Conservation (phyloP, 2,329 filamentous ascomycete species). For the Fusarium goolgardi region DNA sequence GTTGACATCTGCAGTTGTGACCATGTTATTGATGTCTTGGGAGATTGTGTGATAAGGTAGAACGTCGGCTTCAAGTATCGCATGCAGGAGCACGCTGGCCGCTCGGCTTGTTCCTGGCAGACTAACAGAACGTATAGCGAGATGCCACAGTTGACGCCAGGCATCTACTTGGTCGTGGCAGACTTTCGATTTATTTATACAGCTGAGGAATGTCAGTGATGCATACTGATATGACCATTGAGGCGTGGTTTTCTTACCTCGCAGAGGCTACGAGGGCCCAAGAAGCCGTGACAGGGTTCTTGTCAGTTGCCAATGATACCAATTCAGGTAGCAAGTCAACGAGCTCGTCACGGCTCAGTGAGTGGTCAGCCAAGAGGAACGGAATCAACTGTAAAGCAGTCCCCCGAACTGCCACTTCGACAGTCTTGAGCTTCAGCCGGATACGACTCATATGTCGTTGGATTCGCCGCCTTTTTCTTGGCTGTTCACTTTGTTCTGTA, state of each 20-base stretch:
- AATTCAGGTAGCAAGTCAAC: conserved; percentile 68
- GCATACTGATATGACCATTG: conserved; percentile 8
- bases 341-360: conserved; percentile 63
- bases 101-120: conserved; percentile 78
- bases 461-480: conserved; percentile 64
- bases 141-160: conserved; percentile 83
- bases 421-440: conserved; percentile 60
- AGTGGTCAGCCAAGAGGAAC: conserved; percentile 63
- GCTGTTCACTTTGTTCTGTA: conserved; percentile 56
- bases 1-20: conserved; percentile 81
- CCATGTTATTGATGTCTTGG: conserved; percentile 76
- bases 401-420: conserved; percentile 58
- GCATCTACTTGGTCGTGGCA: conserved; percentile 54
- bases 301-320: conserved; percentile 71
- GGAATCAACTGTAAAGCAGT: conserved; percentile 68
- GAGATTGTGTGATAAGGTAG: conserved; percentile 74
- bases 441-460: conserved; percentile 59
- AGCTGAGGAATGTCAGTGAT: conserved; percentile 49
- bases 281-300: conserved; percentile 72
- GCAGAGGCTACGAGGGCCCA: conserved; percentile 90
- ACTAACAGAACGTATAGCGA: conserved; percentile 76
- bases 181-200: conserved; percentile 42
- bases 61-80: conserved; percentile 74
- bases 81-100: conserved; percentile 77
- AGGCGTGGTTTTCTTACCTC: conserved; percentile 65